These are phyloP conservation scores for Sparassis latifolia DNA, from an alignment of 1,284 basidiomycete species.

Conservation along the genomic window DNA sequence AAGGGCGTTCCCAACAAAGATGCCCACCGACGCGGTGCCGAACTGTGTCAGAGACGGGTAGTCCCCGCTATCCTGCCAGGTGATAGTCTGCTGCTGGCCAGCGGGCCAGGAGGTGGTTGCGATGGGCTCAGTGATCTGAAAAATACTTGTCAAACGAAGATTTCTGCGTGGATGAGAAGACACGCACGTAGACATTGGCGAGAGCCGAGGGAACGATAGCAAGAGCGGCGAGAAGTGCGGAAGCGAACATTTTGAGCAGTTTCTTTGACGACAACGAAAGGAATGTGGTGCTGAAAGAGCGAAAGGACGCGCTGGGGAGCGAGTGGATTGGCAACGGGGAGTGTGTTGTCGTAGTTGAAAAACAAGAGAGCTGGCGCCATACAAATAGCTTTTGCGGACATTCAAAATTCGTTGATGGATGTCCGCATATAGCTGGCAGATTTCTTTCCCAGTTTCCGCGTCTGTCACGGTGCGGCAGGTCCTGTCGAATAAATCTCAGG, in stretches of 20 bases:
- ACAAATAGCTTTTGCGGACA: no score
- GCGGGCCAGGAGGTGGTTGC: constrained; percentile 46
- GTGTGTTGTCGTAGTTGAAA: background rate
- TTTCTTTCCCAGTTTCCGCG: no score
- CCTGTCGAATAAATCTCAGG: no score
- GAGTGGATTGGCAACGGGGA: constrained; percentile 5
- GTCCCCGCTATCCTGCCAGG: constrained; percentile 63
- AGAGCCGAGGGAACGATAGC: constrained; percentile 47
- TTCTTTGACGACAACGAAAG: constrained; percentile 20
- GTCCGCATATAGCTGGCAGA: no score
- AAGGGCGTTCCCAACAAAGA: constrained; percentile 61
- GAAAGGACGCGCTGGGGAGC: constrained; percentile 24
- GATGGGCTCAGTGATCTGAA: constrained; percentile 56
- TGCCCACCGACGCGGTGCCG: constrained; percentile 54
- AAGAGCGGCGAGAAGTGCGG: constrained; percentile 45
- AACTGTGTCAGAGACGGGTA: constrained; percentile 51
- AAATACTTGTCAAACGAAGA: background rate
- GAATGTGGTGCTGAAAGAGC: constrained; percentile 32
- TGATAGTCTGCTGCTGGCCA: constrained; percentile 52
- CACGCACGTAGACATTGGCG: constrained; percentile 54
- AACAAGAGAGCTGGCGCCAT: background rate
- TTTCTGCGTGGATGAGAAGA: background rate
- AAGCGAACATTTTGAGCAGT: constrained; percentile 40
- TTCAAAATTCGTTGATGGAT: no score
- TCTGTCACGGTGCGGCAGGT: no score